These are phyloP conservation scores for Lathyrus aphaca DNA, from an alignment of 306 rosid species.

Conservation along the genomic window DNA sequence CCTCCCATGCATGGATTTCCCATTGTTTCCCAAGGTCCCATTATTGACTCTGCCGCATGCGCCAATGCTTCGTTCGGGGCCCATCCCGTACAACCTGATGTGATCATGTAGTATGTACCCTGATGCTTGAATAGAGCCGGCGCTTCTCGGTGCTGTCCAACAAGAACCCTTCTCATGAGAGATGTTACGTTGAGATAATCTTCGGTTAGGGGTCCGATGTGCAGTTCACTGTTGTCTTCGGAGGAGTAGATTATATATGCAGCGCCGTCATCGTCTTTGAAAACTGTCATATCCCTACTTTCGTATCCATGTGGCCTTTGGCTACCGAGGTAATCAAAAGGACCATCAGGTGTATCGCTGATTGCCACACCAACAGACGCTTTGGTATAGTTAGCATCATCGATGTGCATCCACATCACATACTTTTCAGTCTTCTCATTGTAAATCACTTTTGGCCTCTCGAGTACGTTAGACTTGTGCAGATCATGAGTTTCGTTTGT, in stretches of 20 bases:
- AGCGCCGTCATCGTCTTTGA: conserved; percentile 83
- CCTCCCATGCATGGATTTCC: conserved; percentile 92
- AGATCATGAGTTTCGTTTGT: conserved; percentile 87
- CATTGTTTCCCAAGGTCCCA: conserved; percentile 95
- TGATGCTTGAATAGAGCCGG: conserved; percentile 88
- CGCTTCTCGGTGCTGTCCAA: conserved; percentile 97
- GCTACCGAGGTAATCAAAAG: conserved; percentile 84
- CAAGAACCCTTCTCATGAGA: conserved; percentile 64
- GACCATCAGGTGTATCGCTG: conserved; percentile 85
- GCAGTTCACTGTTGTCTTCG: conserved; percentile 94
- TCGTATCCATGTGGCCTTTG: conserved; percentile 90
- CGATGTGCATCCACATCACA: conserved; percentile 99
- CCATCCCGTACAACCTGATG: conserved; percentile 99
- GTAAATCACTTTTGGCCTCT: conserved; percentile 94
- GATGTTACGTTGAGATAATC: conserved; percentile 80
- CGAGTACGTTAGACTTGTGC: conserved; percentile 85
- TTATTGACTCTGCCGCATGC: conserved; percentile 84
- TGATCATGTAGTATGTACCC: conserved; percentile 94
- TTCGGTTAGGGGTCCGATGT: conserved; percentile 76
- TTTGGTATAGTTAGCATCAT: conserved; percentile 91
- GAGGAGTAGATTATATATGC: conserved; percentile 96
- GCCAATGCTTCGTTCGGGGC: conserved; percentile 94
- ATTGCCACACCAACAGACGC: conserved; percentile 83
- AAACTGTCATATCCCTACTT: conserved; percentile 93
- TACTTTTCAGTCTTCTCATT: conserved; percentile 80